These are phyloP conservation scores for Pythium insidiosum DNA, from an alignment of 352 stramenopile species.

Conservation along the genomic window DNA sequence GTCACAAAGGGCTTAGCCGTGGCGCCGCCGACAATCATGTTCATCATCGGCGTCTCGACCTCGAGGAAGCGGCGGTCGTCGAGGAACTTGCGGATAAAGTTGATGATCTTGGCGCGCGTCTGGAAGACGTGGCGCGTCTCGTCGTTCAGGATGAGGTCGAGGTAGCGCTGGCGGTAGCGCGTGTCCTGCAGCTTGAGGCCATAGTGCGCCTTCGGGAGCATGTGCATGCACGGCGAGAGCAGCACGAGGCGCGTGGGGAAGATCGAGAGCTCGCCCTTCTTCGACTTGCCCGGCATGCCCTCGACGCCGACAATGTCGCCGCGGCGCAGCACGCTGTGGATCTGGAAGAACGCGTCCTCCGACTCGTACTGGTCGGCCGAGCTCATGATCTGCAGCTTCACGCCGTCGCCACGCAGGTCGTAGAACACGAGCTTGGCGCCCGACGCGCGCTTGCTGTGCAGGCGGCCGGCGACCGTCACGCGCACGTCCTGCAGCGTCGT, in stretches of 20 bases:
- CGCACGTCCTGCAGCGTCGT: conserved; percentile 65
- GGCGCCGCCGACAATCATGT: conserved; percentile 92
- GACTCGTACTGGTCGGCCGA: conserved; percentile 62
- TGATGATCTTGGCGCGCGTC: conserved; percentile 91
- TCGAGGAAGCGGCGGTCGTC: conserved; percentile 94
- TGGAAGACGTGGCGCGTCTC: conserved; percentile 91
- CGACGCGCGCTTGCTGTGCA: conserved; percentile 93
- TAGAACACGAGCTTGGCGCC: conserved; percentile 98
- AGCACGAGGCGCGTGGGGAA: conserved; percentile 85
- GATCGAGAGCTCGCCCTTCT: conserved; percentile 97
- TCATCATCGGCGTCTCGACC: conserved; percentile 98
- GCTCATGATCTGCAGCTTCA: conserved; percentile 97
- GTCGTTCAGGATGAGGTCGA: conserved; percentile 97
- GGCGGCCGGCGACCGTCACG: conserved; percentile 92
- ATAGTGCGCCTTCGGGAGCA: conserved; percentile 71
- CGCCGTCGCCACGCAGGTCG: conserved; percentile 92
- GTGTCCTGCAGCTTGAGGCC: conserved; percentile 69
- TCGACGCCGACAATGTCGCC: conserved; percentile 96
- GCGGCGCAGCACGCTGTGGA: conserved; percentile 88
- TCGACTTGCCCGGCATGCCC: conserved; percentile 94
- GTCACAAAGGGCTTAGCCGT: conserved; percentile 98
- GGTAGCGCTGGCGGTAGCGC: conserved; percentile 89
- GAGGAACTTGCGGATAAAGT: conserved; percentile 90
- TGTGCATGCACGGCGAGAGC: conserved; percentile 82
- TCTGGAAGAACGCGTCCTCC: conserved; percentile 51